A percentile compares a stretch with the other conserved stretches of the same genome.
Evolutionary conservation across 225 moss, liverwort and hornwort species (phyloP).

Genomic region (Physcomitrium patens): DNA sequence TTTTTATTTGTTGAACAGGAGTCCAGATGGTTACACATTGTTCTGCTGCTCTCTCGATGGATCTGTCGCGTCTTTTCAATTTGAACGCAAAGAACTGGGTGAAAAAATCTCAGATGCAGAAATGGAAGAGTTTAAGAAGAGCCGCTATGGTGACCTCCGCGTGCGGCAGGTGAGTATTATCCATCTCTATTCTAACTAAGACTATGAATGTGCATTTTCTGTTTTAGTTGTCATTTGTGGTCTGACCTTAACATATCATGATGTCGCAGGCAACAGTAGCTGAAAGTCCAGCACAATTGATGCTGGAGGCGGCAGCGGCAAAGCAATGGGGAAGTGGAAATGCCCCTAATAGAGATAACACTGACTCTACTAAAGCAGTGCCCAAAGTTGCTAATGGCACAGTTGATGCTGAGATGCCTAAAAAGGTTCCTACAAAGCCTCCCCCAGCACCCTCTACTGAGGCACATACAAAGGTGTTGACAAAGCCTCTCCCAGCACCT

Average conservation of each 20-base stretch:
- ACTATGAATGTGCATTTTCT: slow-evolving; percentile 20
- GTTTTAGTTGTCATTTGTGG: slow-evolving; percentile 9
- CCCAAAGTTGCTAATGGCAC: slow-evolving; percentile 51
- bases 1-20: slow-evolving; percentile 52
- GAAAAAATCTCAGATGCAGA: slow-evolving; percentile 76
- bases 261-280: slow-evolving; percentile 70
- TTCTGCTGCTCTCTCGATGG: slow-evolving; percentile 98
- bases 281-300: slow-evolving; percentile 86
- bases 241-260: slow-evolving; percentile 4
- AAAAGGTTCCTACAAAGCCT: slow-evolving; percentile 43
- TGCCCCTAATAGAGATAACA: slow-evolving; percentile 39
- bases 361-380: slow-evolving; percentile 22
- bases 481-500: slow-evolving; percentile 19
- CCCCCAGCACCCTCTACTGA: slow-evolving; percentile 35
- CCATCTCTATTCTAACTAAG: slow-evolving; percentile 23
- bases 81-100: slow-evolving; percentile 87
- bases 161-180: slow-evolving; percentile 65
- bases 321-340: slow-evolving; percentile 70
- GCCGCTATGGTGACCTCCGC: slow-evolving; percentile 90
- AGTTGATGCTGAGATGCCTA: slow-evolving; percentile 39
- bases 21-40: slow-evolving; percentile 93
- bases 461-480: slow-evolving; percentile 39
- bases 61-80: slow-evolving; percentile 85
- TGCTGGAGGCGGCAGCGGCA: slow-evolving; percentile 83
- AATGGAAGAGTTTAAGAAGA: slow-evolving; percentile 95